Percentiles rank a stretch among this genome's conserved stretches.
Evolutionary conservation across 2,329 filamentous ascomycete genomes (phyloP).

Genomic region (Dothistroma pini): DNA sequence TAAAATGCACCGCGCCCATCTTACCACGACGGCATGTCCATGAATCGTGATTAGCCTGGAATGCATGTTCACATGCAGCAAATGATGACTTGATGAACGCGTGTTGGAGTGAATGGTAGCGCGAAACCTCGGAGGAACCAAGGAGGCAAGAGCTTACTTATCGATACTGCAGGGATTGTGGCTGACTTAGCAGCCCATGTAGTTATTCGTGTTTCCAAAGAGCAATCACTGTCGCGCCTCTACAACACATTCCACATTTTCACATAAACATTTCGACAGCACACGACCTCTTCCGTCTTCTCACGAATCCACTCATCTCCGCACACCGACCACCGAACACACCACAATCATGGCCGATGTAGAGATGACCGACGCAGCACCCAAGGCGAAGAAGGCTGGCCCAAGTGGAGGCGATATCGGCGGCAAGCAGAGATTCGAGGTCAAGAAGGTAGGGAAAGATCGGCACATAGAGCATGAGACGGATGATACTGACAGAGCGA

Average conservation of each 20-base stretch:
- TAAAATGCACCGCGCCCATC: too few relatives aligned
- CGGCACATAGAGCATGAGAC: not conserved
- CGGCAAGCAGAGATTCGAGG: slow-evolving; percentile 92
- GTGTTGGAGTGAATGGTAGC: not conserved
- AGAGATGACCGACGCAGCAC: slow-evolving; percentile 83
- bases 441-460: slow-evolving; percentile 75
- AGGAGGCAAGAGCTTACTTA: not conserved
- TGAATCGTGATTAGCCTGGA: too few relatives aligned
- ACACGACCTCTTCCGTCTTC: not conserved
- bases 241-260: not conserved
- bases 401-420: slow-evolving; percentile 55
- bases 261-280: not conserved
- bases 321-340: not conserved
- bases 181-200: not conserved
- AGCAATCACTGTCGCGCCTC: not conserved
- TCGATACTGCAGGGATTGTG: not conserved
- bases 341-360: slow-evolving; percentile 77
- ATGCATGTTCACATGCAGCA: too few relatives aligned
- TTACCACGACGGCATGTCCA: too few relatives aligned
- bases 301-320: not conserved
- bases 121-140: not conserved
- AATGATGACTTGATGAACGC: not conserved
- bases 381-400: slow-evolving; percentile 54
- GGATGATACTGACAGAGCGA: not conserved
- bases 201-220: not conserved